phyloP scores from a whole-genome alignment of 2,329 filamentous ascomycete species.

The Myriosclerotinia scirpicola region DNA sequence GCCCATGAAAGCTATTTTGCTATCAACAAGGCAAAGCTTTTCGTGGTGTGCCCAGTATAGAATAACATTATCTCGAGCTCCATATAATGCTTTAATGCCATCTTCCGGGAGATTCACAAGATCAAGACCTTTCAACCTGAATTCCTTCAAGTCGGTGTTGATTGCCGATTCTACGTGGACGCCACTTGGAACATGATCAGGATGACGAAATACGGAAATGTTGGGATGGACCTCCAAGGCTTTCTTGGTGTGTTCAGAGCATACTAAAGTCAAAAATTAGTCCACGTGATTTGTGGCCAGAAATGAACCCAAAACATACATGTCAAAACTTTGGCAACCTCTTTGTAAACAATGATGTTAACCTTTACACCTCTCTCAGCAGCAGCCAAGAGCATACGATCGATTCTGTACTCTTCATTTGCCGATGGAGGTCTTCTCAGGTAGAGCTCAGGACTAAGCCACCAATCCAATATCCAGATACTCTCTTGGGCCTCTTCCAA shows the following conservation, averaged over 20 bases:
- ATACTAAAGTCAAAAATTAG: constrained; percentile 49
- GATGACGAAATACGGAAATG: constrained; percentile 86
- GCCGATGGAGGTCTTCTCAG: constrained; percentile 76
- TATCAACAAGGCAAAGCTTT: constrained; percentile 82
- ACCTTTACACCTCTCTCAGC: constrained; percentile 82
- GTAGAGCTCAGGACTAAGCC: constrained; percentile 83
- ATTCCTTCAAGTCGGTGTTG: constrained; percentile 55
- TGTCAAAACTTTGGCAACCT: constrained; percentile 78
- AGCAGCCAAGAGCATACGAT: constrained; percentile 77
- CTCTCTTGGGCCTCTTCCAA: constrained; percentile 74
- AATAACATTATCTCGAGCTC: constrained; percentile 76
- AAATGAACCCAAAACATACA: constrained; percentile 56
- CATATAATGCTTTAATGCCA: constrained; percentile 76
- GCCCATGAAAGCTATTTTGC: constrained; percentile 83
- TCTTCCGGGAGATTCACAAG: constrained; percentile 68
- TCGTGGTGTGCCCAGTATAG: constrained; percentile 94
- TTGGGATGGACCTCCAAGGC: constrained; percentile 79
- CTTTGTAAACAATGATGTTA: constrained; percentile 89
- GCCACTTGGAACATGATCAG: constrained; percentile 78
- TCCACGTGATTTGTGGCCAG: neutral
- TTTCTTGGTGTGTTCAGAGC: constrained; percentile 75
- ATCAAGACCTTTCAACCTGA: constrained; percentile 53
- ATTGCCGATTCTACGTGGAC: constrained; percentile 68
- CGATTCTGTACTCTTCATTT: constrained; percentile 81
- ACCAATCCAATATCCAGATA: constrained; percentile 82